Percentiles rank a stretch among this genome's conserved stretches.
These are phyloP conservation scores for Boechera retrofracta DNA, from an alignment of 345 rosid genomes.

Conservation along the genomic window DNA sequence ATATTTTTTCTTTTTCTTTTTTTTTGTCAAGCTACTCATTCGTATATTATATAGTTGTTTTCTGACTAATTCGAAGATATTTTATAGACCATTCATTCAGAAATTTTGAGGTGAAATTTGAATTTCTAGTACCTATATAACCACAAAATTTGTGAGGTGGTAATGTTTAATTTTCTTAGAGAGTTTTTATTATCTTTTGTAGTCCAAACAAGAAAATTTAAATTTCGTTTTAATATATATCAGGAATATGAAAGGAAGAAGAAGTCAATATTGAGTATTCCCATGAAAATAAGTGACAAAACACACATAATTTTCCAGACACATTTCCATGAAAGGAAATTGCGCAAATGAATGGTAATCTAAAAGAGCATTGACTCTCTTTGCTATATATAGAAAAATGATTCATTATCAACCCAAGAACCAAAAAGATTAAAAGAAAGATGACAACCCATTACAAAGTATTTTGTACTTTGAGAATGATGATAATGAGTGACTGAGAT, in stretches of 20 bases:
- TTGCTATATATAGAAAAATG: slow-evolving; percentile 40
- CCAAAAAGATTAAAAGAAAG: neutral
- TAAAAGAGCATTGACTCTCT: slow-evolving; percentile 33
- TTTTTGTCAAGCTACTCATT: neutral
- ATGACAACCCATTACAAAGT: slow-evolving; percentile 20
- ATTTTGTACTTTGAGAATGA: slow-evolving; percentile 41
- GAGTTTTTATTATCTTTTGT: neutral
- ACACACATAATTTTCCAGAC: slow-evolving; percentile 33
- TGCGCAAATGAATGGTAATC: slow-evolving; percentile 28
- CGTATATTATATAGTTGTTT: neutral
- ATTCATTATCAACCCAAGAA: slow-evolving; percentile 43
- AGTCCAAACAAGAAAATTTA: neutral
- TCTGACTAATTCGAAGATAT: neutral
- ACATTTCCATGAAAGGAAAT: slow-evolving; percentile 30
- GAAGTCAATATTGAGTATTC: slow-evolving; percentile 25
- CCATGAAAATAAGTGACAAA: slow-evolving; percentile 35
- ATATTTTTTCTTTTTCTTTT: too few species aligned
- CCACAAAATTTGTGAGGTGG: neutral
- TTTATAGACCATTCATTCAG: neutral
- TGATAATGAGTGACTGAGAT: slow-evolving; percentile 44
- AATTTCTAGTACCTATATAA: neutral
- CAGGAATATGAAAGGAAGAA: slow-evolving; percentile 14
- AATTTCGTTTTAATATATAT: neutral
- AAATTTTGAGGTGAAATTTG: neutral
- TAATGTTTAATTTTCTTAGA: neutral